Conservation (phyloP, 2,329 filamentous ascomycete genomes). For the Drechslerella coelobrocha region DNA sequence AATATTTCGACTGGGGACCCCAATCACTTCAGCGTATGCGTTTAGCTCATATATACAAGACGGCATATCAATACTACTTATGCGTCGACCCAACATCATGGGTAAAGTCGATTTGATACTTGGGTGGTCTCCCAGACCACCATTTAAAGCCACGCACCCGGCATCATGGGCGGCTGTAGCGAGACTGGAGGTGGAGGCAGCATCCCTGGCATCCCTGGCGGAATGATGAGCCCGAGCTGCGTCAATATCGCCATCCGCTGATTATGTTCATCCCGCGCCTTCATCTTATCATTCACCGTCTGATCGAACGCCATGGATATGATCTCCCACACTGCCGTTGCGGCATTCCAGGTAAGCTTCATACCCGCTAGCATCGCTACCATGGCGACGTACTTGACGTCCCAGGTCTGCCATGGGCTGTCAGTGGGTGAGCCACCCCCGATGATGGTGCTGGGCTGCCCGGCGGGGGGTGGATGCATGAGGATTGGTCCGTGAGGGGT, state of each 20-base stretch:
- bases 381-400: constrained; percentile 15
- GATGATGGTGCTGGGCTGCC: not conserved
- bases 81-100: too few species aligned
- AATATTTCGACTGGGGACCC: too few species aligned
- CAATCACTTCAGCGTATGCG: too few species aligned
- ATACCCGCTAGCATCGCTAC: constrained; percentile 13
- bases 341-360: constrained; percentile 29
- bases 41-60: too few species aligned
- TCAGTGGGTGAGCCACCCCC: constrained; percentile 13
- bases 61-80: too few species aligned
- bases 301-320: constrained; percentile 24
- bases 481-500: not conserved
- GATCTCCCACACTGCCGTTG: constrained; percentile 26
- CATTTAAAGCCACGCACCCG: not conserved
- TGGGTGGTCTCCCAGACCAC: too few species aligned
- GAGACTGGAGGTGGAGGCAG: not conserved
- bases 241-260: constrained; percentile 7
- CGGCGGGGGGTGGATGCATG: not conserved
- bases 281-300: constrained; percentile 26
- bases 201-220: not conserved
- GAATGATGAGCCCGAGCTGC: not conserved
- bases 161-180: not conserved
- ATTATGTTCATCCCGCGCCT: constrained; percentile 11
- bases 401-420: constrained; percentile 17
- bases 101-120: too few species aligned